Conservation (phyloP, 2,329 filamentous ascomycete genomes). For the Aureobasidium zeae region DNA sequence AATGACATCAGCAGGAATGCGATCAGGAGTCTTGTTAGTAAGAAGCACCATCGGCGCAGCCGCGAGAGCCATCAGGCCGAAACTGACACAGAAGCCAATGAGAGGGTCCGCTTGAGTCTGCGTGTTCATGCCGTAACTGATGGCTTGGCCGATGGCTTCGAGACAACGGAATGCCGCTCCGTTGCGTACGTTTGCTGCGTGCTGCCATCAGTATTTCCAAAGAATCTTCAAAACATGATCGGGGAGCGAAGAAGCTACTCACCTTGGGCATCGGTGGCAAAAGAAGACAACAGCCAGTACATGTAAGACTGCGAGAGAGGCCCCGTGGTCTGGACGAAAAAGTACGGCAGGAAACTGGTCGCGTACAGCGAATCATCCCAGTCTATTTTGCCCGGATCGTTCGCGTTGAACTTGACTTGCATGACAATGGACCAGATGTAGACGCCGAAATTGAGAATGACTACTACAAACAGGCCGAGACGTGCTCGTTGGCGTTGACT, state of each 20-base stretch:
- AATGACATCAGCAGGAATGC: conserved; percentile 20
- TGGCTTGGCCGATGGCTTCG: conserved; percentile 13
- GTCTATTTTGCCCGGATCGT: conserved; percentile 9
- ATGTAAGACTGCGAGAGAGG: conserved; percentile 14
- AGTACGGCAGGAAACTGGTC: conserved; percentile 6
- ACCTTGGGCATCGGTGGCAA: conserved; percentile 12
- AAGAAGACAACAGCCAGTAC: conserved; percentile 14
- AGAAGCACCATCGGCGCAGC: conserved; percentile 27
- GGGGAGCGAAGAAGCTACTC: no score
- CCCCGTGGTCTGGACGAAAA: conserved; percentile 14
- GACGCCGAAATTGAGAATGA: conserved; percentile 37
- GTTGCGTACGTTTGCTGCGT: conserved; percentile 10
- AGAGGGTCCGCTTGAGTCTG: conserved; percentile 2
- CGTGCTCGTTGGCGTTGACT: conserved; percentile 44
- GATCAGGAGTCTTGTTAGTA: conserved; percentile 28
- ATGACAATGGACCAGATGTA: conserved; percentile 14
- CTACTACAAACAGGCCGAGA: conserved; percentile 37
- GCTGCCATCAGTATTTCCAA: not conserved
- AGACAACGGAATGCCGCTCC: conserved; percentile 11
- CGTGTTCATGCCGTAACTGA: conserved; percentile 12
- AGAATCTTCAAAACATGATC: no score
- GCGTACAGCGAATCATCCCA: conserved; percentile 11
- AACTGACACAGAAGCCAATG: conserved; percentile 24
- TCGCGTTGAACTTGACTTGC: conserved; percentile 12
- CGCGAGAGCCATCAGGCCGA: conserved; percentile 27